Percentiles rank a stretch among this genome's conserved stretches.
Evolutionary conservation across 2,329 filamentous ascomycete genomes (phyloP).

Genomic region (Seiridium unicorne): DNA sequence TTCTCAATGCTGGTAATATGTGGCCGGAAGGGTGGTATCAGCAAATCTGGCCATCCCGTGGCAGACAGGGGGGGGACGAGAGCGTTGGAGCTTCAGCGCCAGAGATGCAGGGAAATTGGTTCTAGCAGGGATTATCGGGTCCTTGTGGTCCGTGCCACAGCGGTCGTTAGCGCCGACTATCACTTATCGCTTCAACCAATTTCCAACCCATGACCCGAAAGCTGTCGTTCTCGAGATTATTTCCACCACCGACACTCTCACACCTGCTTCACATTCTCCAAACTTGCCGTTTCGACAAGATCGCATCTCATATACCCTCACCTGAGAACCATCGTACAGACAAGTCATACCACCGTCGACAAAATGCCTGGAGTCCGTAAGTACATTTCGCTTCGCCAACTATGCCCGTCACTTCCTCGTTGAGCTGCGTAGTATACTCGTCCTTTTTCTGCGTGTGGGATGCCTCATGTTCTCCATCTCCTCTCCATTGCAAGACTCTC

Average conservation of each 20-base stretch:
- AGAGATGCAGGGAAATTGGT: background rate
- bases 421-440: background rate
- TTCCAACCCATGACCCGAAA: background rate
- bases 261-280: background rate
- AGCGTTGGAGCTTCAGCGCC: background rate
- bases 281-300: background rate
- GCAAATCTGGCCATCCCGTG: background rate
- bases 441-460: background rate
- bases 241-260: background rate
- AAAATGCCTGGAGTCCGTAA: conserved; percentile 54
- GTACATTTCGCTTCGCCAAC: conserved; percentile 21
- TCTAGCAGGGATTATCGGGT: background rate
- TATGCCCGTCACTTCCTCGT: background rate
- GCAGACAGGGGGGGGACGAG: background rate
- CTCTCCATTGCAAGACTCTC: background rate
- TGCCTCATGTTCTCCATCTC: background rate
- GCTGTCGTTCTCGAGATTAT: background rate
- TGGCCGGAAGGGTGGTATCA: background rate
- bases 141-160: conserved; percentile 7
- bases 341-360: conserved; percentile 8
- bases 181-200: conserved; percentile 5
- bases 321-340: conserved; percentile 13
- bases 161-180: conserved; percentile 7
- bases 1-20: background rate
- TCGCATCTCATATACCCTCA: background rate